Evolutionary conservation across 495 filamentous ascomycete species (phyloP).

Genomic region (Xylaria intraflava): DNA sequence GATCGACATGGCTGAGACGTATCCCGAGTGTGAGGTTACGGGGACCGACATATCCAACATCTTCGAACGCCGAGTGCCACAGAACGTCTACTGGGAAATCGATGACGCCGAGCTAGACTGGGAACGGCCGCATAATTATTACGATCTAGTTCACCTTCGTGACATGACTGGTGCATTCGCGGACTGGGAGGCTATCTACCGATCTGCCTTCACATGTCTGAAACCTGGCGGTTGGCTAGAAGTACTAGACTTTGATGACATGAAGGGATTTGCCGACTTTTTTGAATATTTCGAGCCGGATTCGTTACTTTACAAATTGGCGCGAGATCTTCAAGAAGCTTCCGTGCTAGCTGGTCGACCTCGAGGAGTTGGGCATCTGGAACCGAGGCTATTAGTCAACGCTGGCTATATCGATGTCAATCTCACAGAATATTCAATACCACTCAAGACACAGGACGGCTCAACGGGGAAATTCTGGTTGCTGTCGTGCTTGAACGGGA

Average conservation of each 20-base stretch:
- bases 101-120: conserved; percentile 58
- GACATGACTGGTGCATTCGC: conserved; percentile 56
- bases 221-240: conserved; percentile 63
- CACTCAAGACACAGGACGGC: conserved; percentile 51
- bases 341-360: conserved; percentile 38
- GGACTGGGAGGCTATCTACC: conserved; percentile 56
- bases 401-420: conserved; percentile 58
- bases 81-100: conserved; percentile 65
- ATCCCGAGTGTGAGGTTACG: conserved; percentile 56
- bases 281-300: conserved; percentile 33
- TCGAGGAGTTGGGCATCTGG: conserved; percentile 50
- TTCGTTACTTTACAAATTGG: conserved; percentile 30
- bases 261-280: conserved; percentile 30
- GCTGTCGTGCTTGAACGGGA: conserved; percentile 54
- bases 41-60: conserved; percentile 63
- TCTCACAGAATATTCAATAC: conserved; percentile 49
- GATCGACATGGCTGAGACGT: conserved; percentile 61
- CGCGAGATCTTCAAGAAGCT: conserved; percentile 36
- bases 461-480: conserved; percentile 60
- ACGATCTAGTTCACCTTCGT: conserved; percentile 63
- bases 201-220: conserved; percentile 52
- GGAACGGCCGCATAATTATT: conserved; percentile 49
- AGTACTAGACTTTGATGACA: conserved; percentile 49
- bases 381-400: conserved; percentile 41
- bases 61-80: conserved; percentile 47